Evolutionary conservation across 371 early-diverging fungal species (phyloP).

Genomic region (Mucor racemosus): DNA sequence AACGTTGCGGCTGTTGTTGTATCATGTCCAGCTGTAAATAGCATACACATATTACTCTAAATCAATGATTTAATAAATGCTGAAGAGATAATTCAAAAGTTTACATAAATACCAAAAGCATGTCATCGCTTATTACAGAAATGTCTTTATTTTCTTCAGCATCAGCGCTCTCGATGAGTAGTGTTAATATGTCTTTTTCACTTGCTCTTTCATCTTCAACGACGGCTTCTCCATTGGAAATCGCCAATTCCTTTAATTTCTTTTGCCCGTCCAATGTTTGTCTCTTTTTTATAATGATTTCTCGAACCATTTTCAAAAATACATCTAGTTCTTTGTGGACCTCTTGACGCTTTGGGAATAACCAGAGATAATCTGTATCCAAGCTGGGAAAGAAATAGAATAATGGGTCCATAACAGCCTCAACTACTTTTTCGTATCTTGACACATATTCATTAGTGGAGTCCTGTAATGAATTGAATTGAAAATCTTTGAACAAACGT

Average conservation of each 20-base stretch:
- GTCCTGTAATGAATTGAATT: conserved; percentile 38
- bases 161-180: conserved; percentile 15
- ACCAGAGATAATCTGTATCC: conserved; percentile 30
- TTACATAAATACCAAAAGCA: neutral
- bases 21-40: conserved; percentile 42
- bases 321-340: conserved; percentile 21
- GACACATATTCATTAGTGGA: conserved; percentile 20
- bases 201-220: neutral
- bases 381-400: conserved; percentile 53
- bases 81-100: neutral
- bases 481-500: conserved; percentile 25
- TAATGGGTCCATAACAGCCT: conserved; percentile 13
- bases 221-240: neutral
- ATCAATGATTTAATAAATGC: conserved; percentile 6
- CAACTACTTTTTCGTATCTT: neutral
- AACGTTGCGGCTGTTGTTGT: conserved; percentile 35
- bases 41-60: conserved; percentile 25
- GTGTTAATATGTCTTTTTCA: conserved; percentile 17
- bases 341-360: conserved; percentile 18
- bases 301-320: conserved; percentile 24
- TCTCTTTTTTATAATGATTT: conserved; percentile 43
- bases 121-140: conserved; percentile 4
- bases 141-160: conserved; percentile 17
- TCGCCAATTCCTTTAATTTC: neutral
- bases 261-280: conserved; percentile 22